Conservation (phyloP, 495 filamentous ascomycete species). For the Aspergillus leporis region DNA sequence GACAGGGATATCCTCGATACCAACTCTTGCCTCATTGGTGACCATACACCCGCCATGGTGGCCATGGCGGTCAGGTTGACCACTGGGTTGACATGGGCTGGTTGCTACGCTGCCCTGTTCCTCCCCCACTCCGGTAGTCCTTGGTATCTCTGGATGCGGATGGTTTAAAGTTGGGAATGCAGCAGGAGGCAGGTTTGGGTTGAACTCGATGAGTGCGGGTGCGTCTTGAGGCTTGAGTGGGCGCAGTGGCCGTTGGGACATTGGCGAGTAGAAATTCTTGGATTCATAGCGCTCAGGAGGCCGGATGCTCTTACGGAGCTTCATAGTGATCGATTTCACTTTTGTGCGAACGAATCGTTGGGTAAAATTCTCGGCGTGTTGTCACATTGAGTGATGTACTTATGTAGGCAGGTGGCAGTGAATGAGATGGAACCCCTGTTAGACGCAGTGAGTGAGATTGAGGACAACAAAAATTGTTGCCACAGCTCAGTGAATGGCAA, state of each 20-base stretch:
- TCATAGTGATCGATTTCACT: constrained; percentile 15
- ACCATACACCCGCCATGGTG: background rate
- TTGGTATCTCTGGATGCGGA: constrained; percentile 11
- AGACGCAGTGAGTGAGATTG: background rate
- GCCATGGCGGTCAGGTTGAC: background rate
- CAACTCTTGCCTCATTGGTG: constrained; percentile 1
- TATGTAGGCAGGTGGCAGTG: background rate
- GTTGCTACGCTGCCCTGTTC: background rate
- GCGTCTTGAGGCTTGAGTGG: background rate
- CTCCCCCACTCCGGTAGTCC: background rate
- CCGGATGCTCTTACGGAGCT: constrained; percentile 23
- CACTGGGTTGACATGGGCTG: too few species aligned
- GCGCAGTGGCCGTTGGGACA: constrained; percentile 10
- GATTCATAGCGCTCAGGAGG: constrained; percentile 22
- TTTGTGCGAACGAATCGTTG: background rate
- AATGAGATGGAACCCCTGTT: background rate
- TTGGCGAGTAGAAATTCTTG: constrained; percentile 11
- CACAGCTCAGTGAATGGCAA: background rate
- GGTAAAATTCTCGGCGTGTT: background rate
- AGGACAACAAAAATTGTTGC: background rate
- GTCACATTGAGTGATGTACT: background rate
- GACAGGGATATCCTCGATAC: constrained; percentile 18
- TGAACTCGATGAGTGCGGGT: constrained; percentile 27
- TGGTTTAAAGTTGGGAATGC: constrained; percentile 43
- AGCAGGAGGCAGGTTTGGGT: constrained; percentile 44